Evolutionary conservation across 2,329 filamentous ascomycete genomes (phyloP).

Genomic region (Pseudogymnoascus sp.): DNA sequence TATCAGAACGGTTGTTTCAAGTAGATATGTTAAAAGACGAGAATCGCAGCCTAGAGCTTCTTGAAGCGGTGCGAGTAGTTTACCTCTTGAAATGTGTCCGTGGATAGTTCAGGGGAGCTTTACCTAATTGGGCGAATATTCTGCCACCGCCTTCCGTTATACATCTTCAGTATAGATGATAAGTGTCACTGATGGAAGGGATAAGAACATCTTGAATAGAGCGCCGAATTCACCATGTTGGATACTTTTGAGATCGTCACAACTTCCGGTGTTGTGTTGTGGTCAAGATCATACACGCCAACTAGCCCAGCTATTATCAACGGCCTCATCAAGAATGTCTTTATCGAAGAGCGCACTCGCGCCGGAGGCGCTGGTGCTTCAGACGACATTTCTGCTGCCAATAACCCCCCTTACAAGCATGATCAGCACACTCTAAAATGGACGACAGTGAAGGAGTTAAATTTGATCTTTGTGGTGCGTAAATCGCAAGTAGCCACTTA

Average conservation of each 20-base stretch:
- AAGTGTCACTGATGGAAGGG: constrained; percentile 6
- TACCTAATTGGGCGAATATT: neutral
- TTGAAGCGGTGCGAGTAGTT: neutral
- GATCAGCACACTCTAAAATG: constrained; percentile 95
- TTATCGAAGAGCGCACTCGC: constrained; percentile 85
- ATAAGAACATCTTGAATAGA: constrained; percentile 6
- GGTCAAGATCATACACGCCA: constrained; percentile 79
- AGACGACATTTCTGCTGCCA: constrained; percentile 50
- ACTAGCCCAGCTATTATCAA: constrained; percentile 82
- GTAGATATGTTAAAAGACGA: neutral
- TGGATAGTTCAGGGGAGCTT: constrained; percentile 7
- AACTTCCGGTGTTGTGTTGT: constrained; percentile 91
- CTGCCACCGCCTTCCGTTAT: constrained; percentile 7
- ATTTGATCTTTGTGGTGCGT: constrained; percentile 86
- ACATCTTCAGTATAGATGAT: neutral
- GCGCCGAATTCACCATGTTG: constrained; percentile 52
- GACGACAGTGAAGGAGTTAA: constrained; percentile 85
- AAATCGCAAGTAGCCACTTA: neutral
- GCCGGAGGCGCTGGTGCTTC: constrained; percentile 43
- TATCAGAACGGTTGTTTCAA: neutral
- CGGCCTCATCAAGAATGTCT: constrained; percentile 89
- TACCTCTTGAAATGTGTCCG: constrained; percentile 7
- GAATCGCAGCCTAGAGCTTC: neutral
- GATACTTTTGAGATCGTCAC: constrained; percentile 96
- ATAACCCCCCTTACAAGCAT: constrained; percentile 70